A percentile compares a stretch with the other conserved stretches of the same genome.
These are phyloP conservation scores for Coelastrella sp. DNA, from an alignment of 139 green algal genomes.

Conservation along the genomic window DNA sequence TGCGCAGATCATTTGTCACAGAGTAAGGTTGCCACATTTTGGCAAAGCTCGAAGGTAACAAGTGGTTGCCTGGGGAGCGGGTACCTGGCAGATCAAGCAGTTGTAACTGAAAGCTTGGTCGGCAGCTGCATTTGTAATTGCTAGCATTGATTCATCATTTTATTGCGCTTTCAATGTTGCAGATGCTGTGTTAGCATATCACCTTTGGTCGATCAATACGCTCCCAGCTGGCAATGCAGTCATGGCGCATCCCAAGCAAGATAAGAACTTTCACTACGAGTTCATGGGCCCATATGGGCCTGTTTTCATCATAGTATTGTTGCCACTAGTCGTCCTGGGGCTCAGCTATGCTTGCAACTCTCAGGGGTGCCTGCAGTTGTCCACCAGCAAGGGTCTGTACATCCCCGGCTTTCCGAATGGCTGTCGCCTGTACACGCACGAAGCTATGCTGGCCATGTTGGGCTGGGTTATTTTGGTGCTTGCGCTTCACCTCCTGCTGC, in stretches of 20 bases:
- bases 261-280: slow-evolving; percentile 46
- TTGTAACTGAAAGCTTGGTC: too few relatives aligned
- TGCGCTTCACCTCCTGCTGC: slow-evolving; percentile 85
- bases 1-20: too few relatives aligned
- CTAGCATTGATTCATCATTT: too few relatives aligned
- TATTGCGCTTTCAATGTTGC: too few relatives aligned
- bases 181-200: too few relatives aligned
- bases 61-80: too few relatives aligned
- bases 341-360: slow-evolving; percentile 63
- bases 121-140: too few relatives aligned
- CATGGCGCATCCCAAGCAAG: not conserved
- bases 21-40: too few relatives aligned
- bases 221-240: not conserved
- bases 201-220: not conserved
- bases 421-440: slow-evolving; percentile 63
- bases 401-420: slow-evolving; percentile 48
- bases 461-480: slow-evolving; percentile 75
- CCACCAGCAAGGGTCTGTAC: slow-evolving; percentile 26
- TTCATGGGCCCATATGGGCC: slow-evolving; percentile 73
- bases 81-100: too few relatives aligned
- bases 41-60: too few relatives aligned
- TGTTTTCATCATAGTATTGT: slow-evolving; percentile 43
- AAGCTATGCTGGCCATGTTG: slow-evolving; percentile 65
- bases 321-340: slow-evolving; percentile 62
- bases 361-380: slow-evolving; percentile 59